Evolutionary conservation across 2,329 filamentous ascomycete species (phyloP).

Genomic region (Ustulina deusta): DNA sequence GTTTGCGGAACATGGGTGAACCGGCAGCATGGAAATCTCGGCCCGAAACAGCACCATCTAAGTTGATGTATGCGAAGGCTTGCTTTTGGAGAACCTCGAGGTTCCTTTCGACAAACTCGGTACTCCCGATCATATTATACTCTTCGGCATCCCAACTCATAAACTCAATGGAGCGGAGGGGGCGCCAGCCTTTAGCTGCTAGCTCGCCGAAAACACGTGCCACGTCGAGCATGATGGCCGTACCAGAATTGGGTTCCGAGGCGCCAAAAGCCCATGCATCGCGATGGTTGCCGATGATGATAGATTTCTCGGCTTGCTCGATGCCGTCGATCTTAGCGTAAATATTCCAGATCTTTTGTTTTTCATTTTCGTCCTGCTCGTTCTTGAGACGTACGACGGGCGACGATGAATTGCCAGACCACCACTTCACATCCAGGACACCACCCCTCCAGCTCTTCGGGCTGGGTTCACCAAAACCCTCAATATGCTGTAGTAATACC

Average conservation of each 20-base stretch:
- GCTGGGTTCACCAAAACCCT: slow-evolving; percentile 78
- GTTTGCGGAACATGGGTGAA: slow-evolving; percentile 81
- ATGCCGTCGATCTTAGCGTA: slow-evolving; percentile 86
- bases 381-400: slow-evolving; percentile 87
- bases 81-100: slow-evolving; percentile 77
- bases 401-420: slow-evolving; percentile 80
- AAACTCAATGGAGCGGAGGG: slow-evolving; percentile 94
- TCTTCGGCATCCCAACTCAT: slow-evolving; percentile 95
- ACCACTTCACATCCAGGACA: slow-evolving; percentile 85
- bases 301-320: slow-evolving; percentile 83
- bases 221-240: slow-evolving; percentile 90
- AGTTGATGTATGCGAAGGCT: slow-evolving; percentile 89
- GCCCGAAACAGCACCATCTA: slow-evolving; percentile 85
- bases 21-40: slow-evolving; percentile 80
- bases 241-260: slow-evolving; percentile 86
- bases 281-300: slow-evolving; percentile 92
- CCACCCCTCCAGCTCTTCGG: slow-evolving; percentile 80
- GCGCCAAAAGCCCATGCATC: slow-evolving; percentile 94
- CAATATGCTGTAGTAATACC: slow-evolving; percentile 78
- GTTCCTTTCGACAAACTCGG: slow-evolving; percentile 92
- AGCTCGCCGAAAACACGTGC: slow-evolving; percentile 86
- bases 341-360: slow-evolving; percentile 92
- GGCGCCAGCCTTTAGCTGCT: slow-evolving; percentile 82
- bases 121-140: slow-evolving; percentile 94
- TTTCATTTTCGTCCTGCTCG: slow-evolving; percentile 83